Percentiles rank a stretch among this genome's conserved stretches.
phyloP scores from a whole-genome alignment of 2,329 filamentous ascomycete genomes.

The Trichoderma oligosporum region DNA sequence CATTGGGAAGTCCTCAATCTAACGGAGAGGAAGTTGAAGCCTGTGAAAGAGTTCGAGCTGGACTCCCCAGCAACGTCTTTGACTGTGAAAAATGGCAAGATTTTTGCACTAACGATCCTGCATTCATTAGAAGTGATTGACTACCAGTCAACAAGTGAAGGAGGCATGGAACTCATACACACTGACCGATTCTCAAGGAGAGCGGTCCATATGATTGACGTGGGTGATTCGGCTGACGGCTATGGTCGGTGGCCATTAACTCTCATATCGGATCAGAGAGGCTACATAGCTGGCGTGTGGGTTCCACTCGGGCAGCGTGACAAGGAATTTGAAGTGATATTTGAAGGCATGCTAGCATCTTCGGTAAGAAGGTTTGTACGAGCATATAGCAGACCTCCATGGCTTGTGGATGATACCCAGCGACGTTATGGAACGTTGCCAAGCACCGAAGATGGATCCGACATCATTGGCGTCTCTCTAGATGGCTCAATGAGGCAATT shows the following conservation, averaged over 20 bases:
- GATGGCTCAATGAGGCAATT: constrained; percentile 70
- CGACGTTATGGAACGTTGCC: constrained; percentile 43
- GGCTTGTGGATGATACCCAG: constrained; percentile 38
- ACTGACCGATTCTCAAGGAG: constrained; percentile 44
- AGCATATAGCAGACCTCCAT: constrained; percentile 51
- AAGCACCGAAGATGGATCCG: constrained; percentile 43
- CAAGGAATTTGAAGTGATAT: constrained; percentile 45
- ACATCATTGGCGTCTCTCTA: constrained; percentile 62
- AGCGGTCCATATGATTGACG: constrained; percentile 45
- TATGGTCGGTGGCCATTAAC: constrained; percentile 39
- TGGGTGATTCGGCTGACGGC: constrained; percentile 34
- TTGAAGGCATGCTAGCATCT: constrained; percentile 53
- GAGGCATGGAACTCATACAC: constrained; percentile 40
- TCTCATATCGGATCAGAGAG: constrained; percentile 47
- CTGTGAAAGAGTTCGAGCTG: constrained; percentile 45
- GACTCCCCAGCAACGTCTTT: constrained; percentile 52
- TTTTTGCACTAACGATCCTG: constrained; percentile 49
- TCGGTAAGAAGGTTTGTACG: constrained; percentile 56
- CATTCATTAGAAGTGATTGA: constrained; percentile 57
- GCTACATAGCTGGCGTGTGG: constrained; percentile 49
- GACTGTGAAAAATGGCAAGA: constrained; percentile 43
- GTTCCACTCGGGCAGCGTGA: constrained; percentile 42
- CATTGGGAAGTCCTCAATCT: constrained; percentile 55
- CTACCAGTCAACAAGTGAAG: constrained; percentile 38
- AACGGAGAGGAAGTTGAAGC: constrained; percentile 48